These are phyloP conservation scores for Suhomyces sp. DNA, from an alignment of 805 yeast genomes.

Conservation along the genomic window DNA sequence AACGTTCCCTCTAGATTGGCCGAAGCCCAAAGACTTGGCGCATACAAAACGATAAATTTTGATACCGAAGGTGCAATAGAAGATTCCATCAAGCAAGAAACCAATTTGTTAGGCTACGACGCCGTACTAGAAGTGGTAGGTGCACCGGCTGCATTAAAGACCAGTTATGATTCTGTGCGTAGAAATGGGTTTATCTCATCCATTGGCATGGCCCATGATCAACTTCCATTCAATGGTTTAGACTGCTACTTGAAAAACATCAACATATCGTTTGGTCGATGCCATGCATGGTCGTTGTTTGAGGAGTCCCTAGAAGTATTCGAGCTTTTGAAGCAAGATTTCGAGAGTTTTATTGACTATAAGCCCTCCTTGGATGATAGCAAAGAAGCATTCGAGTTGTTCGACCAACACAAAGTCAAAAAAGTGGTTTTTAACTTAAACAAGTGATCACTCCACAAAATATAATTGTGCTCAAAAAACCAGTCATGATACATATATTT, in stretches of 20 bases:
- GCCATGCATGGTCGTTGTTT: constrained; percentile 58
- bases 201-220: constrained; percentile 60
- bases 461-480: too few species aligned
- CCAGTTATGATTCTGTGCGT: constrained; percentile 53
- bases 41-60: constrained; percentile 45
- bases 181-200: constrained; percentile 57
- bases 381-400: constrained; percentile 45
- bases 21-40: constrained; percentile 48
- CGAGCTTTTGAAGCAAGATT: constrained; percentile 41
- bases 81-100: constrained; percentile 31
- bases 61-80: constrained; percentile 30
- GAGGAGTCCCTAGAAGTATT: constrained; percentile 51
- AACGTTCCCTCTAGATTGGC: constrained; percentile 46
- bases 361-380: constrained; percentile 45
- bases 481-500: not conserved
- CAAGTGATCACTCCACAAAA: not conserved
- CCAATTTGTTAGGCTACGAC: constrained; percentile 54
- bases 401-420: constrained; percentile 52
- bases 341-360: constrained; percentile 52
- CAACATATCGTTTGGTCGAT: constrained; percentile 59
- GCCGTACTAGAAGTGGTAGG: constrained; percentile 63
- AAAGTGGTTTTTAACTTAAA: constrained; percentile 48
- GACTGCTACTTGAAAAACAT: constrained; percentile 58
- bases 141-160: constrained; percentile 46
- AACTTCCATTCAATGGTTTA: constrained; percentile 53